Evolutionary conservation across 129 eudicot species (phyloP), one percentile per base, ranked within the genome.

Genomic region (Ambrosia artemisiifolia): DNA sequence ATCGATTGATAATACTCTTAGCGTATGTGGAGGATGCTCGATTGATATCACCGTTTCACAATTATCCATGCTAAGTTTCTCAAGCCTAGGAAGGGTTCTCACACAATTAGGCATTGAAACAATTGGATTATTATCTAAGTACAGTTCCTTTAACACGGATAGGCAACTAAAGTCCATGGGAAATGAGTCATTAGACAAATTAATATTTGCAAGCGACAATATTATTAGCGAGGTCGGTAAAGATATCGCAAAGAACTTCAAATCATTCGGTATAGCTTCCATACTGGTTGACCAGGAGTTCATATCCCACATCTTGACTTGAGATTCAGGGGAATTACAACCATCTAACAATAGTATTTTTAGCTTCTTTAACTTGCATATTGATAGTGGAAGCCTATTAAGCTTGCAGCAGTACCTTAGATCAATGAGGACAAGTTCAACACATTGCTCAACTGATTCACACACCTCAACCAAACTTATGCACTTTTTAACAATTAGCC

Each of bases 1-100:
- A 24, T 0, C 28, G 1, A 24, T 0, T 51, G 57, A 51, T n/a
- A 51, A 67, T 2, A 0, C n/a, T 46, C 18, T 30, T 10, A 69
- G 63, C 10, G 34, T 69, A 3, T 3, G 44, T 50, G 73, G 73
- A 69, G 73, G 73, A 49, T 69, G 34, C 20, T 69, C 63, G 46
- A 69, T 34, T 50, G 73, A 69, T 9, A 2, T 35, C 47, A 69
- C 18, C 19, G 1, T 69, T 4, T 7, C 3, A 11, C 73, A 69
- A 18, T 16, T 0, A 0, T 0, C 0, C 73, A 69, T 49, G 11
- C 48, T 4, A 9, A 69, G 73, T 7, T 0, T 8, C 35, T 69
- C 12, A 32, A 69, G 62, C 49, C 73, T 33, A 49, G 30, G 24
- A 5, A 68, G 62, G 14, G 10, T 49, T 68, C 73, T 68, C 44